phyloP scores from a whole-genome alignment of 345 rosid species.

The Mercurialis annua region DNA sequence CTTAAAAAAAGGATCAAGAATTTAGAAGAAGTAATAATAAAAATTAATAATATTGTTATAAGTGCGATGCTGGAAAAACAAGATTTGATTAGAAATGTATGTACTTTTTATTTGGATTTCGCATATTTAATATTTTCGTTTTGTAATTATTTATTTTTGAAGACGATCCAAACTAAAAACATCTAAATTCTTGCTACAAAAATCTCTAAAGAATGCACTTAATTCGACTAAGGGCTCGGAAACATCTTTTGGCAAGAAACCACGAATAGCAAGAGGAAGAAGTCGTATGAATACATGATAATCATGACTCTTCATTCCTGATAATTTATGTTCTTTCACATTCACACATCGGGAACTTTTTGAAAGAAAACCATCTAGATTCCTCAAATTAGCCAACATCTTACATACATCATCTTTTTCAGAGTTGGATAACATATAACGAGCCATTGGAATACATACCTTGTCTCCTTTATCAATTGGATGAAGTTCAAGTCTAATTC shows the following conservation, averaged over 20 bases:
- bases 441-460: neutral
- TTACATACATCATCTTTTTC: neutral
- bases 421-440: neutral
- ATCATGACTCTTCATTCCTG: neutral
- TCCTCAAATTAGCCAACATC: neutral
- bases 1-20: too few relatives aligned
- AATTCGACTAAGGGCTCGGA: neutral
- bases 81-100: too few relatives aligned
- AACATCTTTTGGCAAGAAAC: neutral
- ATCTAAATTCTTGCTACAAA: neutral
- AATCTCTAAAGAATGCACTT: neutral
- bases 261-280: neutral
- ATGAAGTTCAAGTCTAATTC: neutral
- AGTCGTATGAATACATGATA: neutral
- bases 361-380: conserved; percentile 1
- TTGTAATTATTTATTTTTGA: too few relatives aligned
- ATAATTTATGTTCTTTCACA: too few relatives aligned
- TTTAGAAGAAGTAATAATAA: too few relatives aligned
- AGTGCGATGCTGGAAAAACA: too few relatives aligned
- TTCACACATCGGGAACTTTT: neutral
- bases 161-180: neutral
- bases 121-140: too few relatives aligned
- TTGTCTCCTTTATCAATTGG: neutral
- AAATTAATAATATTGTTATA: too few relatives aligned
- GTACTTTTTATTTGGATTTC: too few relatives aligned